Evolutionary conservation across 108 stramenopile genomes (phyloP).

Genomic region (Skeletonema marinoi): DNA sequence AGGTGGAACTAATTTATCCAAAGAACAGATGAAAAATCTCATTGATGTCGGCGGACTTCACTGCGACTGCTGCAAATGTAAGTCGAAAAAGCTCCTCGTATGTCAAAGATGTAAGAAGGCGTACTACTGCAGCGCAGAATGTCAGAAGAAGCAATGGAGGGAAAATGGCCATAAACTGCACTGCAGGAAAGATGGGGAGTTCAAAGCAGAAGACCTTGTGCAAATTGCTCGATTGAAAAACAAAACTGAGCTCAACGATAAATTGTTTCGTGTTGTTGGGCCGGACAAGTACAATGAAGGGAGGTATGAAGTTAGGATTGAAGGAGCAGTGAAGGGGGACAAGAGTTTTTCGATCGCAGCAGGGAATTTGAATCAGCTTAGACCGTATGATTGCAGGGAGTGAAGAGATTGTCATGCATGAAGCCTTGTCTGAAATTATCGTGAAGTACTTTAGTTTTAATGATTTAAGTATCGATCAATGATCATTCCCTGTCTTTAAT

Average conservation of each 20-base stretch:
- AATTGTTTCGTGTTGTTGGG: conserved; percentile 22
- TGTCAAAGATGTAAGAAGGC: conserved; percentile 20
- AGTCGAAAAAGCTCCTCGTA: background rate
- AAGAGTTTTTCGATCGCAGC: conserved; percentile 8
- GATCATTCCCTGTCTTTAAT: conserved; percentile 1
- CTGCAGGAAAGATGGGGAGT: conserved; percentile 32
- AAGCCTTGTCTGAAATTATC: background rate
- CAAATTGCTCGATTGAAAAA: conserved; percentile 30
- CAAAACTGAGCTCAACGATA: conserved; percentile 16
- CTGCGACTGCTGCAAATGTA: background rate
- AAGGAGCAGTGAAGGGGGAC: conserved; percentile 15
- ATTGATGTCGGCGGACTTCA: conserved; percentile 15
- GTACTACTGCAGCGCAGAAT: conserved; percentile 29
- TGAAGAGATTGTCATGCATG: background rate
- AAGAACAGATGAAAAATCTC: background rate
- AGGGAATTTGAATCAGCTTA: conserved; percentile 22
- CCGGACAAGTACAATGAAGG: background rate
- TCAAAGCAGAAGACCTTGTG: conserved; percentile 26
- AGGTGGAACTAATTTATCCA: background rate
- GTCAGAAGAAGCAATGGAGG: conserved; percentile 25
- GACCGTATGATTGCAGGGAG: conserved; percentile 23
- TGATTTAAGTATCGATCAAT: background rate
- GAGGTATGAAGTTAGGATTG: conserved; percentile 16
- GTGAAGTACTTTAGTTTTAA: background rate
- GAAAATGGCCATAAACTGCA: conserved; percentile 16